Percentiles rank a stretch among this genome's conserved stretches.
These are phyloP conservation scores for Aspergillus sergii DNA, from an alignment of 2,329 filamentous ascomycete genomes.

Conservation along the genomic window DNA sequence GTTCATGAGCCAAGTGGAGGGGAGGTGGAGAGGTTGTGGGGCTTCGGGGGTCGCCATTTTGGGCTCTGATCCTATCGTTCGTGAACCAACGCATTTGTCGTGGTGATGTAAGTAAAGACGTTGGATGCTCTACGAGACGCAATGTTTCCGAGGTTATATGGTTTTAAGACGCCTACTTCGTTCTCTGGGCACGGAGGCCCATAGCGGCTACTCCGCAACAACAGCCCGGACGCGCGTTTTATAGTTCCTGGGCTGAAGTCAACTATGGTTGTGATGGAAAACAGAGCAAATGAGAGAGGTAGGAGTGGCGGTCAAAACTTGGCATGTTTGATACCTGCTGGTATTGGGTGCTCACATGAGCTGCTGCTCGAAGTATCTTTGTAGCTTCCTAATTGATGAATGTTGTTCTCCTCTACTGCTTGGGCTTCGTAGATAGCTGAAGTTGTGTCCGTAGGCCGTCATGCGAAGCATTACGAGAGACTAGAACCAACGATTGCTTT, in stretches of 20 bases:
- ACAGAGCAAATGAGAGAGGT: not conserved
- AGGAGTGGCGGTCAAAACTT: not conserved
- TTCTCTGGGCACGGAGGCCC: not conserved
- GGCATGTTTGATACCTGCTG: not conserved
- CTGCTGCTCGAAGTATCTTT: too few species aligned
- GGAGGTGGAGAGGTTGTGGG: too few species aligned
- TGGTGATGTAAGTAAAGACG: not conserved
- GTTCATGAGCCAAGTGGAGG: too few species aligned
- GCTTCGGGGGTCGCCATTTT: too few species aligned
- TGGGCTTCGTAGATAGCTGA: not conserved
- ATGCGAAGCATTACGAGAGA: not conserved
- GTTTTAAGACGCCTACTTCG: not conserved
- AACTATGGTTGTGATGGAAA: not conserved
- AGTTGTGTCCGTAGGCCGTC: not conserved
- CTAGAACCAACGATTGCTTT: not conserved
- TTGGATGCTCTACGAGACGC: not conserved
- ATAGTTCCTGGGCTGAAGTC: not conserved
- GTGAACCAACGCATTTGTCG: not conserved
- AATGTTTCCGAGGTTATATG: not conserved
- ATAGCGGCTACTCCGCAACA: not conserved
- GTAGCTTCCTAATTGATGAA: not conserved
- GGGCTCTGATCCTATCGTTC: too few species aligned
- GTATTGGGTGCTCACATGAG: not conserved
- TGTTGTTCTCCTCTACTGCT: not conserved
- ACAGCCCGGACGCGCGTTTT: not conserved